Conservation (phyloP, 108 stramenopile genomes). For the Nitzschia sp. region DNA sequence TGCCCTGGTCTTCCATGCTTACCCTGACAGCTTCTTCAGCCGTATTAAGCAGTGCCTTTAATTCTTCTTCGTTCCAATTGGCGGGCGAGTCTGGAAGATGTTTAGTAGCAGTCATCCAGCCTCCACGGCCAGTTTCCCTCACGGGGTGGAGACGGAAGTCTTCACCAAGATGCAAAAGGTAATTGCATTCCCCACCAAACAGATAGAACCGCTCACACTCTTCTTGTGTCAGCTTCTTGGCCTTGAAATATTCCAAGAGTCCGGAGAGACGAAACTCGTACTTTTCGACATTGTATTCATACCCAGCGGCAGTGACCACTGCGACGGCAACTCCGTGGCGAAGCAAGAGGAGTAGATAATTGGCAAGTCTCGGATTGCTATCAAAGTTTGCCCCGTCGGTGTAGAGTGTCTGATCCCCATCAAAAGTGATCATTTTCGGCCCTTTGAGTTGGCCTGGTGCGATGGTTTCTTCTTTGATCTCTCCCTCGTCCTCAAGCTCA, state of each 20-base stretch:
- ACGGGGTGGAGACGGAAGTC: conserved; percentile 81
- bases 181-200: conserved; percentile 95
- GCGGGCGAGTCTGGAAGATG: conserved; percentile 69
- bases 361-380: conserved; percentile 76
- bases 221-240: conserved; percentile 52
- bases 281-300: conserved; percentile 85
- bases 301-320: conserved; percentile 94
- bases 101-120: conserved; percentile 83
- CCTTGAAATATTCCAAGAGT: conserved; percentile 74
- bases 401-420: conserved; percentile 94
- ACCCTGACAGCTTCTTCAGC: conserved; percentile 60
- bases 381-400: conserved; percentile 92
- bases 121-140: conserved; percentile 77
- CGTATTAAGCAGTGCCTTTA: conserved; percentile 67
- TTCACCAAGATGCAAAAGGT: conserved; percentile 69
- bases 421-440: conserved; percentile 86
- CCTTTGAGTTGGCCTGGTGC: conserved; percentile 46
- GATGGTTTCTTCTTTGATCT: background rate
- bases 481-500: background rate
- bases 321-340: conserved; percentile 58
- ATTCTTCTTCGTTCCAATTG: conserved; percentile 77
- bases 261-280: conserved; percentile 88
- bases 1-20: conserved; percentile 61
- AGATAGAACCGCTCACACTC: conserved; percentile 87
- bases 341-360: conserved; percentile 72